These are phyloP conservation scores for Phytophthora brassicae DNA, from an alignment of 352 stramenopile genomes.

Conservation along the genomic window DNA sequence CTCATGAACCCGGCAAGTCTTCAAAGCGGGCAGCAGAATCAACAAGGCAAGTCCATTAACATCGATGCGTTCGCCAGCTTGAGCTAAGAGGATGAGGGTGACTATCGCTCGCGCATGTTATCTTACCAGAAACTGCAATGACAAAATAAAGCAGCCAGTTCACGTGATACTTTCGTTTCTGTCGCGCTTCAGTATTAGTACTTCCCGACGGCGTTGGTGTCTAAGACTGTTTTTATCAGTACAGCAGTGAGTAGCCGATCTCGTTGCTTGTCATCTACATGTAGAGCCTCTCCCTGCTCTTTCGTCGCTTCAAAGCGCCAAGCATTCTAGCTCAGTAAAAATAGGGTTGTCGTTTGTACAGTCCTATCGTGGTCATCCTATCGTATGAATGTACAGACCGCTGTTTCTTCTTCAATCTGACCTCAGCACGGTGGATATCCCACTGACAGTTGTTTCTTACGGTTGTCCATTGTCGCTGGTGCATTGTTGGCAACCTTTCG, in stretches of 20 bases:
- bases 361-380: slow-evolving; percentile 30
- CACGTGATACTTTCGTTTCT: background rate
- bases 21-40: slow-evolving; percentile 33
- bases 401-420: slow-evolving; percentile 39
- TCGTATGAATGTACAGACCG: slow-evolving; percentile 30
- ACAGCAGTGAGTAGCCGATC: no score
- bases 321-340: slow-evolving; percentile 26
- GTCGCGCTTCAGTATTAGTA: background rate
- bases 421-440: slow-evolving; percentile 34
- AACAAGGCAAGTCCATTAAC: slow-evolving; percentile 71
- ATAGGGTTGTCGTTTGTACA: slow-evolving; percentile 22
- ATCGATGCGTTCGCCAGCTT: slow-evolving; percentile 81
- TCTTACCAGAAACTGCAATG: slow-evolving; percentile 3
- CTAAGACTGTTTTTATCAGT: no score
- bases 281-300: slow-evolving; percentile 26
- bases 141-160: slow-evolving; percentile 8
- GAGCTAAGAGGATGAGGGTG: slow-evolving; percentile 21
- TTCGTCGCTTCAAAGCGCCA: slow-evolving; percentile 29
- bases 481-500: slow-evolving; percentile 24
- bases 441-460: slow-evolving; percentile 31
- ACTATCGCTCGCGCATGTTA: background rate
- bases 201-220: no score
- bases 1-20: slow-evolving; percentile 80
- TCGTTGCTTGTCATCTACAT: no score
- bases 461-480: slow-evolving; percentile 19